phyloP scores from a whole-genome alignment of 2,329 filamentous ascomycete species.

The Clarireedia paspali region DNA sequence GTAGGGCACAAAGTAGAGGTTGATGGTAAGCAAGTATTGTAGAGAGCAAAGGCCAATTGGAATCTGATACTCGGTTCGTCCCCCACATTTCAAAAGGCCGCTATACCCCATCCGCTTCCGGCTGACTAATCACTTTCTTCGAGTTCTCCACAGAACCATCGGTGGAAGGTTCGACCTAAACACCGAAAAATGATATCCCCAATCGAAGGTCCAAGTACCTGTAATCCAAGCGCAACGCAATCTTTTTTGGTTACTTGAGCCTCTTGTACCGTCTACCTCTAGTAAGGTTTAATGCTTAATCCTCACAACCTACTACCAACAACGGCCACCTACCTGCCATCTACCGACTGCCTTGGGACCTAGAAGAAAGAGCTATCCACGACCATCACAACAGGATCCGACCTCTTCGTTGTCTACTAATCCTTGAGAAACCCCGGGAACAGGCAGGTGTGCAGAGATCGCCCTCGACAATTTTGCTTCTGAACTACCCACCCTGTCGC shows the following conservation, averaged over 20 bases:
- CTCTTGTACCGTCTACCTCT: not conserved
- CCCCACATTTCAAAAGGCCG: too few species aligned
- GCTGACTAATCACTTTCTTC: too few species aligned
- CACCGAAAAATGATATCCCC: too few species aligned
- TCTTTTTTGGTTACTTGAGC: not conserved
- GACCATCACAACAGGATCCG: not conserved
- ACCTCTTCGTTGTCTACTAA: not conserved
- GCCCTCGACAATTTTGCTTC: conserved; percentile 22
- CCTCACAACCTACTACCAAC: not conserved
- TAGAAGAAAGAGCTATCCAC: conserved; percentile 5
- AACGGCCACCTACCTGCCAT: not conserved
- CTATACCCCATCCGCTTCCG: too few species aligned
- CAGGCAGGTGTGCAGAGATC: conserved; percentile 25
- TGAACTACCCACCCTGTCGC: conserved; percentile 15
- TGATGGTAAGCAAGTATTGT: too few species aligned
- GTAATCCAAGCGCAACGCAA: not conserved
- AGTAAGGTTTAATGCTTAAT: not conserved
- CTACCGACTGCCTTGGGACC: too few species aligned
- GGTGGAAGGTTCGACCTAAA: too few species aligned
- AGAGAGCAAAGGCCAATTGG: too few species aligned
- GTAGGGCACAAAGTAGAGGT: too few species aligned
- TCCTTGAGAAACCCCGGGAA: not conserved
- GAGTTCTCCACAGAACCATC: too few species aligned
- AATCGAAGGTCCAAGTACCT: too few species aligned
- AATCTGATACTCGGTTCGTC: too few species aligned